These are phyloP conservation scores for Myriosclerotinia curreyana DNA, from an alignment of 2,329 filamentous ascomycete genomes.

Conservation along the genomic window DNA sequence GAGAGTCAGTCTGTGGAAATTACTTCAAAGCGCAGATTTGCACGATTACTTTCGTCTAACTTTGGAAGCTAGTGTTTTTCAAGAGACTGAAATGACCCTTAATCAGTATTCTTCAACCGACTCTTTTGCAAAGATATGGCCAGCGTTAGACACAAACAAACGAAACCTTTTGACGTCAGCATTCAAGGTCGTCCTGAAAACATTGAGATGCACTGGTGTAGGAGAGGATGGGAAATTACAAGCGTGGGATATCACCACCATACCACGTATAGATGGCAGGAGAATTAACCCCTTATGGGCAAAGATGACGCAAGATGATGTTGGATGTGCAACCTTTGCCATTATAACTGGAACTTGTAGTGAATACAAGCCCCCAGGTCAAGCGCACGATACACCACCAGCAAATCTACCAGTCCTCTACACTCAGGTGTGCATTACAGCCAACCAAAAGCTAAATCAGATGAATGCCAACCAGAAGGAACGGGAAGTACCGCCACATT, in stretches of 20 bases:
- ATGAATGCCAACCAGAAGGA: neutral
- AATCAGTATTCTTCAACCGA: neutral
- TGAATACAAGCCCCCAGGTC: neutral
- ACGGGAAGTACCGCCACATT: neutral
- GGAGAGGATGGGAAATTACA: neutral
- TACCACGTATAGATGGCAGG: neutral
- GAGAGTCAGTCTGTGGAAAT: slow-evolving; percentile 13
- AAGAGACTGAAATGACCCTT: neutral
- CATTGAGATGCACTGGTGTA: neutral
- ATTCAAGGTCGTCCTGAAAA: neutral
- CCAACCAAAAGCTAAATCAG: neutral
- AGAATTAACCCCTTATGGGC: slow-evolving; percentile 34
- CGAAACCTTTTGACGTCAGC: neutral
- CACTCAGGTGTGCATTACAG: neutral
- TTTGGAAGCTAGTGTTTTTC: neutral
- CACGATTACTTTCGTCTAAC: neutral
- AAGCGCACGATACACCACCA: neutral
- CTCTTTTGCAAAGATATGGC: neutral
- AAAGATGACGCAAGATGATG: neutral
- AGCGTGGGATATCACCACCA: neutral
- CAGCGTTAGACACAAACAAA: neutral
- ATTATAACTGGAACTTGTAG: neutral
- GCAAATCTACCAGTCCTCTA: neutral
- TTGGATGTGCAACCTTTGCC: neutral
- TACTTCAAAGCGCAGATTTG: neutral